phyloP scores from a whole-genome alignment of 169 alveolate species.

The Eimeria acervulina region DNA sequence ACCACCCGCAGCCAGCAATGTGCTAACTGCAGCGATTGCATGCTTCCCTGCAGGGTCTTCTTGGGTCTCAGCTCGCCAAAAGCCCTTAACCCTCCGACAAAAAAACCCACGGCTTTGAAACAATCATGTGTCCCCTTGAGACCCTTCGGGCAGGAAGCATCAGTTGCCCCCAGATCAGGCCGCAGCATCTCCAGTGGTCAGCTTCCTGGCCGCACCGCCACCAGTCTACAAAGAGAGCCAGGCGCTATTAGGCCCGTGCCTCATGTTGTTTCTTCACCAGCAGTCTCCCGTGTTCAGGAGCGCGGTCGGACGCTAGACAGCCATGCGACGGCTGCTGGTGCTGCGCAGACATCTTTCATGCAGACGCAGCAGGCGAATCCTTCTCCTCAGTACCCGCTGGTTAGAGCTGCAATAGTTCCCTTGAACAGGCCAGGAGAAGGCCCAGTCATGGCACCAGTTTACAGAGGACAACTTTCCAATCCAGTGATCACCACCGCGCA shows the following conservation, averaged over 20 bases:
- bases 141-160: neutral
- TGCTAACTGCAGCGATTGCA: conserved; percentile 71
- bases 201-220: conserved; percentile 17
- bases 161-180: conserved; percentile 22
- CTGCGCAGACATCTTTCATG: neutral
- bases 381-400: neutral
- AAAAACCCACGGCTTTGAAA: neutral
- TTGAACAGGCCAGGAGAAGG: conserved; percentile 12
- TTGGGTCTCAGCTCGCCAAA: conserved; percentile 20
- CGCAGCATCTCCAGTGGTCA: conserved; percentile 38
- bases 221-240: conserved; percentile 34
- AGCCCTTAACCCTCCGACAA: neutral
- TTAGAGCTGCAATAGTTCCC: neutral
- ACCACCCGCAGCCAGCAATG: conserved; percentile 56
- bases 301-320: neutral
- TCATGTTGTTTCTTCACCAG: neutral
- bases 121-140: neutral
- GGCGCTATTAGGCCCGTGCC: neutral
- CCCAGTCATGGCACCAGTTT: conserved; percentile 6
- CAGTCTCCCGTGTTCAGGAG: neutral
- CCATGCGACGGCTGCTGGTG: neutral
- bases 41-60: conserved; percentile 60
- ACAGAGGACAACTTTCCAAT: neutral
- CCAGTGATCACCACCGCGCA: conserved; percentile 22
- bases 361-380: conserved; percentile 21